Conservation (phyloP, 164 flowering plant genomes). For the Magnolia sinica region DNA sequence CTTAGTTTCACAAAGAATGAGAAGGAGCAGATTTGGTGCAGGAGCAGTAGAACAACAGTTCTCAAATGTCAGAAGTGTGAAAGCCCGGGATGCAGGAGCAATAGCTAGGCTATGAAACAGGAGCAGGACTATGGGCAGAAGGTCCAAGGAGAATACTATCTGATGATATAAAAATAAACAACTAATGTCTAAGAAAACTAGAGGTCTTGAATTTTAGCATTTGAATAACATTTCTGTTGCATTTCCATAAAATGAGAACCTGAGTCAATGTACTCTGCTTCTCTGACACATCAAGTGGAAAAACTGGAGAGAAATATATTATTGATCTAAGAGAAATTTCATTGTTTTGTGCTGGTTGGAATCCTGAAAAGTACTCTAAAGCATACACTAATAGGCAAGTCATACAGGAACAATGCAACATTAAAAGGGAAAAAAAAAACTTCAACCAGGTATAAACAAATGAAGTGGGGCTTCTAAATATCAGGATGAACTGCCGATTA, state of each 20-base stretch:
- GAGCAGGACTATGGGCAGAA: not conserved
- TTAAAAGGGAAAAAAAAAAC: no score
- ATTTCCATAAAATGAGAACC: not conserved
- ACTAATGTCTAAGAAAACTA: not conserved
- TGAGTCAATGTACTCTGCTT: not conserved
- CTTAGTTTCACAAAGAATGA: no score
- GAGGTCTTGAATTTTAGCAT: not conserved
- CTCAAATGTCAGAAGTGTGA: not conserved
- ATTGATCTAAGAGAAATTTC: no score
- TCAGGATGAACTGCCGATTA: no score
- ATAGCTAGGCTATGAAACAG: not conserved
- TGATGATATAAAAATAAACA: not conserved
- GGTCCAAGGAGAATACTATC: not conserved
- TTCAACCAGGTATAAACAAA: no score
- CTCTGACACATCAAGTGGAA: not conserved
- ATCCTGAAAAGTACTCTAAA: no score
- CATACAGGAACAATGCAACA: no score
- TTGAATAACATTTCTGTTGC: not conserved
- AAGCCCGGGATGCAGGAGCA: not conserved
- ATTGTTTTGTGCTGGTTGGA: no score
- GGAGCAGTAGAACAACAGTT: not conserved
- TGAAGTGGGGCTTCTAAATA: no score
- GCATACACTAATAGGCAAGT: no score
- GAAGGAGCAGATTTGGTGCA: not conserved
- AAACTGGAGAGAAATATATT: no score